Base-by-base conservation (phyloP, 116 monocot species). In the Thalassia testudinum region DNA sequence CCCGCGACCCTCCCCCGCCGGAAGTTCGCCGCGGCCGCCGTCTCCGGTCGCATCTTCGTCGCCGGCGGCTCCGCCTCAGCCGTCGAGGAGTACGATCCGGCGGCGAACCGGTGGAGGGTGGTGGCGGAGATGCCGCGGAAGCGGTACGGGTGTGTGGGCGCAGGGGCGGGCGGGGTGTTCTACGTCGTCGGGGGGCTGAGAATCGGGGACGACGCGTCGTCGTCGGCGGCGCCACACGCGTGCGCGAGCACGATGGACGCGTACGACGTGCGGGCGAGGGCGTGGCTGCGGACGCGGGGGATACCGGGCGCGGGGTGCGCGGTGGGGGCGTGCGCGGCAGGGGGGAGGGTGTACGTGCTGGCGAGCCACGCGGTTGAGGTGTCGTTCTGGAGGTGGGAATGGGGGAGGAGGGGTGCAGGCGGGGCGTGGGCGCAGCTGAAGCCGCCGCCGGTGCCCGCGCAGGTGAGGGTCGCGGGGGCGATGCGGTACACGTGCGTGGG, bases 331-430 rank as follows among this genome's bases (percentile, higher is more conserved):
- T 93, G 87, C 69, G 72, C 75, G 14, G 76, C 56, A n/a, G 83
- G 73, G 24, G 27, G 66, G 26, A 59, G 69, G 37, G 45, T 92
- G 54, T 92, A 83, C 64, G 78, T 86, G 23, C 37, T 92, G 20
- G 80, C 80, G 18, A 83, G 87, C 72, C 78, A 92, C 66, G 87
- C 92, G 43, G 83, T 87, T 58, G 92, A 92, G 70, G 23, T 86
- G 40, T 80, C 77, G 26, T 78, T 92, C 62, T 92, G 87, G 83
- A 63, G 87, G 62, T 80, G 83, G 83, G 74, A 79, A 3, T 67
- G 50, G 42, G 53, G 52, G 19, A 43, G 61, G 14, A 49, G 40
- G 8, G 58, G 53, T 12, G 69, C 50, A 13, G 21, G 63, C 24
- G 16, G 37, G 60, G 74, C 58, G 42, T 91, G 91, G 91, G 44